Evolutionary conservation across 2,329 filamentous ascomycete species (phyloP).

Genomic region (Drechslerella dactyloides): DNA sequence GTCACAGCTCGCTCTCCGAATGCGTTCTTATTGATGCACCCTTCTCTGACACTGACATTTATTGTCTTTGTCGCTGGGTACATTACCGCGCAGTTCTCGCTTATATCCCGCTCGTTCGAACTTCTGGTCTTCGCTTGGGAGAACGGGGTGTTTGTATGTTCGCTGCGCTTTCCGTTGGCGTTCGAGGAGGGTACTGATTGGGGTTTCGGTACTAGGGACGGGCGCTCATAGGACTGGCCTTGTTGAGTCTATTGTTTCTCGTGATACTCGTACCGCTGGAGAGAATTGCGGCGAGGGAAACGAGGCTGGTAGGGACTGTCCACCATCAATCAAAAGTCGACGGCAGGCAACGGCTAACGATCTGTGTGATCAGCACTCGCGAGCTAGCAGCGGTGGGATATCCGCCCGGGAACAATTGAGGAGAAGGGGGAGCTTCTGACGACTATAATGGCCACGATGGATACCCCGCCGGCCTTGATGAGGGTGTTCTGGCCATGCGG

Average conservation of each 20-base stretch:
- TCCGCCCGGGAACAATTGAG: conserved; percentile 95
- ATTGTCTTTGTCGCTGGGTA: conserved; percentile 94
- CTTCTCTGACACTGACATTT: conserved; percentile 52
- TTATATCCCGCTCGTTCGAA: conserved; percentile 95
- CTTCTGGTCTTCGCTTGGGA: conserved; percentile 97
- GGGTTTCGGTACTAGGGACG: conserved; percentile 67
- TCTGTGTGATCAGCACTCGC: conserved; percentile 25
- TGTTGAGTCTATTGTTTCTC: conserved; percentile 84
- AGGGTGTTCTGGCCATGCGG: conserved; percentile 98
- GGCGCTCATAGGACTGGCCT: conserved; percentile 80
- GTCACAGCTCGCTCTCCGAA: conserved; percentile 27
- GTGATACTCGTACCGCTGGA: conserved; percentile 82
- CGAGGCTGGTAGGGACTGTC: conserved; percentile 70
- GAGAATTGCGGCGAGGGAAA: conserved; percentile 79
- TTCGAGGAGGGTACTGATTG: conserved; percentile 35
- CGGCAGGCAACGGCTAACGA: not conserved
- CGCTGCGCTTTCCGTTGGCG: not conserved
- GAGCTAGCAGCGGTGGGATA: conserved; percentile 78
- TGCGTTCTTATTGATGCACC: conserved; percentile 48
- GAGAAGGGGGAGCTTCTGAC: conserved; percentile 89
- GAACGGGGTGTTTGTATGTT: conserved; percentile 89
- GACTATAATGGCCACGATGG: conserved; percentile 64
- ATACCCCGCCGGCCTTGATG: conserved; percentile 66
- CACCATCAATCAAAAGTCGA: not conserved
- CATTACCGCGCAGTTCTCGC: conserved; percentile 98